Conservation (phyloP, 2,329 filamentous ascomycete species). For the Diaporthe ampelina region DNA sequence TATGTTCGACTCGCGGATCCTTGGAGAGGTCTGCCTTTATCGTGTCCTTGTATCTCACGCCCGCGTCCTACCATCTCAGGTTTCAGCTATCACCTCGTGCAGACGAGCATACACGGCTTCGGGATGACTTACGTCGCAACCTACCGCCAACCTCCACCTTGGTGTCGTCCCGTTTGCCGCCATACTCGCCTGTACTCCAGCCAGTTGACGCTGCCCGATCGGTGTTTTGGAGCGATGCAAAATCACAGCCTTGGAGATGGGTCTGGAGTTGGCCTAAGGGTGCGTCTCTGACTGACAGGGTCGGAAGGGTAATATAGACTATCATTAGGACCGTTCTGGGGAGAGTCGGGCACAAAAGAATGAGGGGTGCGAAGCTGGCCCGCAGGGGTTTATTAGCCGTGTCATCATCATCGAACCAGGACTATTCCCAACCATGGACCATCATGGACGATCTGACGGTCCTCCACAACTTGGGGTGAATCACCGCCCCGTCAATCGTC, state of each 20-base stretch:
- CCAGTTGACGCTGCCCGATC: background rate
- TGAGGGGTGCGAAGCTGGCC: slow-evolving; percentile 6
- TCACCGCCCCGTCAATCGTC: background rate
- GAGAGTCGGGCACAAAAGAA: background rate
- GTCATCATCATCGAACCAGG: slow-evolving; percentile 1
- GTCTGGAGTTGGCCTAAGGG: background rate
- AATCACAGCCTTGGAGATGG: background rate
- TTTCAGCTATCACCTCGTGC: background rate
- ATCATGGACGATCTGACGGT: background rate
- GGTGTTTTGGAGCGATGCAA: background rate
- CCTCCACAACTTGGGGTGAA: background rate
- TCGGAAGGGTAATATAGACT: background rate
- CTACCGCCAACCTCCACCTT: slow-evolving; percentile 67
- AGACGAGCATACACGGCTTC: background rate
- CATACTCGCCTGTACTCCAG: slow-evolving; percentile 12
- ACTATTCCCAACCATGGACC: slow-evolving; percentile 8
- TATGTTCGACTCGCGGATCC: slow-evolving; percentile 74
- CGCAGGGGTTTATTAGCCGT: background rate
- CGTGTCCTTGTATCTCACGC: slow-evolving; percentile 82
- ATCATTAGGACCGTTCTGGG: background rate
- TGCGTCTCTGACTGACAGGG: background rate
- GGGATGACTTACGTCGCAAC: slow-evolving; percentile 63
- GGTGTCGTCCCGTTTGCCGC: slow-evolving; percentile 48
- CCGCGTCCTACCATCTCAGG: slow-evolving; percentile 69
- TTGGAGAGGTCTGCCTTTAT: slow-evolving; percentile 80